phyloP scores from a whole-genome alignment of 2,329 filamentous ascomycete genomes.

The Nemania serpens region DNA sequence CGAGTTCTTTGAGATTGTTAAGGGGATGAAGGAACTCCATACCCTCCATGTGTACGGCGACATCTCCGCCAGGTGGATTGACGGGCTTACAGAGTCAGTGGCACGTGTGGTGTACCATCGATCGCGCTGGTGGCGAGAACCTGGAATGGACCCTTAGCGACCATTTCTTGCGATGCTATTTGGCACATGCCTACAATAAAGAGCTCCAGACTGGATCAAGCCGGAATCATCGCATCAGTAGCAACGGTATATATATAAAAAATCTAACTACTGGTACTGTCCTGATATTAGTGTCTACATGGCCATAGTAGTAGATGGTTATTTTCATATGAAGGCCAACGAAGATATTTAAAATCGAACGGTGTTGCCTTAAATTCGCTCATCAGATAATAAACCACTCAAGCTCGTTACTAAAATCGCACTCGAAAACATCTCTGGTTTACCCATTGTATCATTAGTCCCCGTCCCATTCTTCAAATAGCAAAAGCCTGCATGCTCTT shows the following conservation, averaged over 20 bases:
- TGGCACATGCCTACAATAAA: no score
- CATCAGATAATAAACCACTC: not conserved
- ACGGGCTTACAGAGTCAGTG: constrained; percentile 20
- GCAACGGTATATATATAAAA: no score
- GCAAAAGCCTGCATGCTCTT: constrained; percentile 35
- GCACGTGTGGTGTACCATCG: constrained; percentile 26
- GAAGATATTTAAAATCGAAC: not conserved
- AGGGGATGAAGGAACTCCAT: constrained; percentile 24
- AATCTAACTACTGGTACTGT: no score
- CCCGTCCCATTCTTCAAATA: constrained; percentile 36
- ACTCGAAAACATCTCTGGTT: constrained; percentile 32
- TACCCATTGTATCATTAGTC: constrained; percentile 35
- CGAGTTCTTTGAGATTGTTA: constrained; percentile 32
- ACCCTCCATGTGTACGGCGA: constrained; percentile 33
- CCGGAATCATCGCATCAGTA: no score
- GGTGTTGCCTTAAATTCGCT: no score
- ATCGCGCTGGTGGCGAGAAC: constrained; percentile 38
- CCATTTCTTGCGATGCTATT: no score
- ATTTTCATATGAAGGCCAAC: no score
- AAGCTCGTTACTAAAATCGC: constrained; percentile 30
- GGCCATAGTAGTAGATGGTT: no score
- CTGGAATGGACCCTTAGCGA: constrained; percentile 23
- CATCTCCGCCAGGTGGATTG: constrained; percentile 29
- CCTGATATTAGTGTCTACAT: no score
- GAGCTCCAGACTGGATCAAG: no score